Conservation (phyloP, 805 yeast genomes). For the Ogataea siamensis region DNA sequence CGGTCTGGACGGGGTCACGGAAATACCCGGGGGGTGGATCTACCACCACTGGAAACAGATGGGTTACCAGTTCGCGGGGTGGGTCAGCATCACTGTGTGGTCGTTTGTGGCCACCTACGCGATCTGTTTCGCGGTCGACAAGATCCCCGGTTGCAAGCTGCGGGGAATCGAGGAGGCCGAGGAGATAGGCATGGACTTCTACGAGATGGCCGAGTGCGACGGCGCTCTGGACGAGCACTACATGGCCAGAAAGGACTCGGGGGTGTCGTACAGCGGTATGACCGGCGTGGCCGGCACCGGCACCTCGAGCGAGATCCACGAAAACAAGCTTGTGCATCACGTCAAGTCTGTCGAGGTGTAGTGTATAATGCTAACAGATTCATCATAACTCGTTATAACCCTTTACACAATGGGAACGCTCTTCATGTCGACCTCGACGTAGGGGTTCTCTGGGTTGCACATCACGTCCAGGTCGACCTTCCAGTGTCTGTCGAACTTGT, state of each 20-base stretch:
- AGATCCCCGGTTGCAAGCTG: conserved; percentile 49
- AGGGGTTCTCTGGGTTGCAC: conserved; percentile 64
- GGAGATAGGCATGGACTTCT: conserved; percentile 49
- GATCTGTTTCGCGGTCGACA: conserved; percentile 46
- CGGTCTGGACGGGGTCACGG: conserved; percentile 43
- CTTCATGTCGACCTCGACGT: conserved; percentile 61
- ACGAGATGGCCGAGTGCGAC: conserved; percentile 46
- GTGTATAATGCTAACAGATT: not conserved
- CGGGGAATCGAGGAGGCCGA: conserved; percentile 47
- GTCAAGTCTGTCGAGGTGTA: conserved; percentile 21
- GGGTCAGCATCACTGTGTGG: conserved; percentile 44
- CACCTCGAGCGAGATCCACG: conserved; percentile 21
- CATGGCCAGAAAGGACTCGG: conserved; percentile 13
- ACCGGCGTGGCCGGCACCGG: conserved; percentile 16
- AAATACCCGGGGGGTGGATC: conserved; percentile 46
- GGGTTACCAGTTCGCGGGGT: conserved; percentile 46
- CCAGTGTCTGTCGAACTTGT: conserved; percentile 49
- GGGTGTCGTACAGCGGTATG: conserved; percentile 9
- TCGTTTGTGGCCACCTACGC: conserved; percentile 41
- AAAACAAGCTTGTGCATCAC: conserved; percentile 15
- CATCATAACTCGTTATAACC: conserved; percentile 1
- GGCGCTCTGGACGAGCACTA: conserved; percentile 10
- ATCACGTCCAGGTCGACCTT: conserved; percentile 58
- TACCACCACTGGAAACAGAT: conserved; percentile 44
- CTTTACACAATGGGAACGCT: conserved; percentile 44